Percentiles rank a stretch among this genome's conserved stretches.
These are phyloP conservation scores for Dalechampia spathulata DNA, from an alignment of 441 rosid species.

Conservation along the genomic window DNA sequence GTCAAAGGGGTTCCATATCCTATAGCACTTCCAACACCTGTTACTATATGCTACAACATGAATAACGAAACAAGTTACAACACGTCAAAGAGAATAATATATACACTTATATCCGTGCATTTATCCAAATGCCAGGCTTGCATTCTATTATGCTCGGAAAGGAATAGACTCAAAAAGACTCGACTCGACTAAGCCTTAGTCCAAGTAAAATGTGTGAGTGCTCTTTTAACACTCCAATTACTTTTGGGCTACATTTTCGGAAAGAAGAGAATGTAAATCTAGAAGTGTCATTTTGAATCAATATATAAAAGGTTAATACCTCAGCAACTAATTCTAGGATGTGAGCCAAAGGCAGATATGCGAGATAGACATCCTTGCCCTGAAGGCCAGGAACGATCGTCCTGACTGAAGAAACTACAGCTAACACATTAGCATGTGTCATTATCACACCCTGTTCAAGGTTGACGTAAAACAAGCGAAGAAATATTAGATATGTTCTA, in stretches of 20 bases:
- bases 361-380: conserved; percentile 76
- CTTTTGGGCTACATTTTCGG: too few relatives aligned
- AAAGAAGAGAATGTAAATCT: too few relatives aligned
- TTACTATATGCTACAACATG: conserved; percentile 55
- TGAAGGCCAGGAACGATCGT: conserved; percentile 86
- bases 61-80: conserved; percentile 8
- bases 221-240: too few relatives aligned
- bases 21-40: conserved; percentile 83
- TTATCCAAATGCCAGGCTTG: neutral
- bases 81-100: neutral
- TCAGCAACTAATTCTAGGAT: conserved; percentile 97
- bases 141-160: neutral
- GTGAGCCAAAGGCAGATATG: conserved; percentile 92
- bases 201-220: too few relatives aligned
- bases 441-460: conserved; percentile 91
- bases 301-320: conserved; percentile 31
- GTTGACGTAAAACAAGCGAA: conserved; percentile 8
- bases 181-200: too few relatives aligned
- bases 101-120: neutral
- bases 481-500: conserved; percentile 3
- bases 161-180: neutral
- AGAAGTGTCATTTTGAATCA: too few relatives aligned
- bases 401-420: conserved; percentile 89
- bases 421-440: conserved; percentile 94
- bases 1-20: conserved; percentile 97